Evolutionary conservation across 2,329 filamentous ascomycete species (phyloP).

Genomic region (Aspergillus brunneoviolaceus): DNA sequence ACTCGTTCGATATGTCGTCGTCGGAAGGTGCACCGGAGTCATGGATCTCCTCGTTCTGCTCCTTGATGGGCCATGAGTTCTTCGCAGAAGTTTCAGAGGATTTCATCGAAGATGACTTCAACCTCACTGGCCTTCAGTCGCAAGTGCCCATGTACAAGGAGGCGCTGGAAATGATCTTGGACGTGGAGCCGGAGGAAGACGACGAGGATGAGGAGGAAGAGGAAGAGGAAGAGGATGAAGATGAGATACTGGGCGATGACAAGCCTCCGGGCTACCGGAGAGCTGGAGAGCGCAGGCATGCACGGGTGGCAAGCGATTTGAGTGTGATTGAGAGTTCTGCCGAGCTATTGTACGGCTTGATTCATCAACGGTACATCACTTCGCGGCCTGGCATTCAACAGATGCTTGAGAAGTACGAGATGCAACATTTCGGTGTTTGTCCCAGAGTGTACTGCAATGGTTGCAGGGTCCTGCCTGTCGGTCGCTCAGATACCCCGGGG

Average conservation of each 20-base stretch:
- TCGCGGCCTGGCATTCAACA: constrained; percentile 94
- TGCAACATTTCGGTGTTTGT: constrained; percentile 92
- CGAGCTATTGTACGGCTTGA: constrained; percentile 97
- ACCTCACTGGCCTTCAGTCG: constrained; percentile 88
- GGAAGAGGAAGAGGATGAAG: constrained; percentile 68
- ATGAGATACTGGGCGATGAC: constrained; percentile 63
- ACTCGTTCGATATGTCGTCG: constrained; percentile 46
- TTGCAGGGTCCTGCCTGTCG: constrained; percentile 87
- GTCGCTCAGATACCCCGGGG: constrained; percentile 89
- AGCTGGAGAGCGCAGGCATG: constrained; percentile 70
- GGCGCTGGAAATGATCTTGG: constrained; percentile 97
- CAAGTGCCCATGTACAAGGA: constrained; percentile 99
- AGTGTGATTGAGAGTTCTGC: constrained; percentile 96
- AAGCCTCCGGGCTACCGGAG: constrained; percentile 46
- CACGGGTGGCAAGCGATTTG: constrained; percentile 85
- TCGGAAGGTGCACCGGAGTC: constrained; percentile 67
- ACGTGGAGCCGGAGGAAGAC: constrained; percentile 91
- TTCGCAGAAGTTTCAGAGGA: constrained; percentile 98
- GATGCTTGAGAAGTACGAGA: constrained; percentile 98
- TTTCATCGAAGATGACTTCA: constrained; percentile 99
- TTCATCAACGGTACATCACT: constrained; percentile 98
- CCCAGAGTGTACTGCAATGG: constrained; percentile 92
- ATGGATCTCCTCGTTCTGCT: constrained; percentile 98
- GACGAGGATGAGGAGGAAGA: constrained; percentile 66
- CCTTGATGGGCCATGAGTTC: constrained; percentile 93